Conservation (phyloP, 129 eudicot genomes). For the Flaveria linearis region DNA sequence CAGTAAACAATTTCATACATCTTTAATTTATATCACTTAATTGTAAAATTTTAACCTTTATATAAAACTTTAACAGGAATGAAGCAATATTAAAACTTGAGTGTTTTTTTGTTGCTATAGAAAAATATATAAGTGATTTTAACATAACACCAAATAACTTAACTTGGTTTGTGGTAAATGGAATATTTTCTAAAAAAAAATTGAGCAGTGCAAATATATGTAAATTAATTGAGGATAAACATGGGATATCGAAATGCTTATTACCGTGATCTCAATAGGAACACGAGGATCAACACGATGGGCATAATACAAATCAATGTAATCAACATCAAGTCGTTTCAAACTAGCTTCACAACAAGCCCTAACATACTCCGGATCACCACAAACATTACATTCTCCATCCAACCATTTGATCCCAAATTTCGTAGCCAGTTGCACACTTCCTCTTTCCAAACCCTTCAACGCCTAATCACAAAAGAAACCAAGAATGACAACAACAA, state of each 20-base stretch:
- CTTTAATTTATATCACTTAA: too few species aligned
- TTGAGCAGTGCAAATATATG: too few species aligned
- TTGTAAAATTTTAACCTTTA: too few species aligned
- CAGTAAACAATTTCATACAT: too few species aligned
- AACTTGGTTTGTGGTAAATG: too few species aligned
- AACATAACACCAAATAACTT: too few species aligned
- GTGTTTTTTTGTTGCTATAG: too few species aligned
- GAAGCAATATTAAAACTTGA: too few species aligned
- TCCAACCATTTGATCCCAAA: constrained; percentile 42
- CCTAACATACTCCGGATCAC: constrained; percentile 48
- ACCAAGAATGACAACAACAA: background rate
- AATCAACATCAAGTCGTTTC: constrained; percentile 47
- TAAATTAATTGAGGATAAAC: background rate
- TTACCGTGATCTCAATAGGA: constrained; percentile 50
- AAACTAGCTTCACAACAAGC: constrained; percentile 48
- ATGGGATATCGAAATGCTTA: background rate
- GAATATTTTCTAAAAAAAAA: too few species aligned
- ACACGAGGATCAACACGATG: constrained; percentile 41
- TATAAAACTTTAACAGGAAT: too few species aligned
- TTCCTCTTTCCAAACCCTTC: constrained; percentile 42
- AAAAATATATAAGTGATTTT: too few species aligned
- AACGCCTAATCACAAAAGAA: constrained; percentile 24
- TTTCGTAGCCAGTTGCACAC: constrained; percentile 32
- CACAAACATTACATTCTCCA: constrained; percentile 21
- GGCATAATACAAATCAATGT: constrained; percentile 44